These are phyloP conservation scores for Hansenula sp. DNA, from an alignment of 1,139 yeast species.

Conservation along the genomic window DNA sequence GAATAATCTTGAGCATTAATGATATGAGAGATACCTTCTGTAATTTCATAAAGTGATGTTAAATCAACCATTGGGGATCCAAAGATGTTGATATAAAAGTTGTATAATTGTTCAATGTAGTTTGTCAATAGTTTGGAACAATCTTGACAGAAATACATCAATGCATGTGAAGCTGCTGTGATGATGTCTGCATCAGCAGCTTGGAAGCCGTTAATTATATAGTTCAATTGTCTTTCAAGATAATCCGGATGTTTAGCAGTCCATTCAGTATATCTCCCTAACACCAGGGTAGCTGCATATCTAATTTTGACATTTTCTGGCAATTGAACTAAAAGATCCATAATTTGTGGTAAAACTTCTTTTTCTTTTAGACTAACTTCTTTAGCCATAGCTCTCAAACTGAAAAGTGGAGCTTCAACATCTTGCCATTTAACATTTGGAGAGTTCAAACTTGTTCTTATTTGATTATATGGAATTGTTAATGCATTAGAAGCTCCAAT, in stretches of 20 bases:
- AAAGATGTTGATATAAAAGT: constrained; percentile 65
- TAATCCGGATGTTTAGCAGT: constrained; percentile 80
- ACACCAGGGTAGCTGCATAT: constrained; percentile 87
- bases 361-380: constrained; percentile 72
- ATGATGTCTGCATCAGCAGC: constrained; percentile 46
- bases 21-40: constrained; percentile 89
- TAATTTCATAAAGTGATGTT: constrained; percentile 71
- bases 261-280: constrained; percentile 96
- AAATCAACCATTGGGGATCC: constrained; percentile 46
- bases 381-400: constrained; percentile 92
- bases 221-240: constrained; percentile 77
- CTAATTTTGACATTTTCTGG: constrained; percentile 87
- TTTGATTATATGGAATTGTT: constrained; percentile 29
- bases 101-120: constrained; percentile 71
- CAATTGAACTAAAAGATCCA: constrained; percentile 62
- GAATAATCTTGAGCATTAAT: constrained; percentile 51
- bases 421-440: constrained; percentile 61
- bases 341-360: constrained; percentile 68
- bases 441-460: constrained; percentile 21
- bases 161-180: constrained; percentile 88
- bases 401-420: constrained; percentile 85
- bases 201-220: constrained; percentile 77
- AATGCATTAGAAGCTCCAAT: constrained; percentile 75
- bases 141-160: constrained; percentile 93
- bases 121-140: constrained; percentile 66